Evolutionary conservation across 2,329 filamentous ascomycete genomes (phyloP).

Genomic region (Metarhizium album): DNA sequence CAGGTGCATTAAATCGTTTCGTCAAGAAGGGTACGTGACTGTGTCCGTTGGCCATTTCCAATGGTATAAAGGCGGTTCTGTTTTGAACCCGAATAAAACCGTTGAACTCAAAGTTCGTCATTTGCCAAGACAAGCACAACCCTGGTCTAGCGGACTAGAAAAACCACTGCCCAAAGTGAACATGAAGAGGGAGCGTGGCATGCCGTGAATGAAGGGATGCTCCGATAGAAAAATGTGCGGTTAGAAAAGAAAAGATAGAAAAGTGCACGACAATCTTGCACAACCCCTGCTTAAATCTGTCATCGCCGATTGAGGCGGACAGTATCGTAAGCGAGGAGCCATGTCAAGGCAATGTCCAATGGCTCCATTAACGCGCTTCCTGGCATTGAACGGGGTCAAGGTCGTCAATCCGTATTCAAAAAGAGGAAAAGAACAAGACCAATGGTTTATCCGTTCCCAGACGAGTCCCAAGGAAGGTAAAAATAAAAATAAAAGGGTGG

Average conservation of each 20-base stretch:
- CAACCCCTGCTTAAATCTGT: not conserved
- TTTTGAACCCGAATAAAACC: slow-evolving; percentile 23
- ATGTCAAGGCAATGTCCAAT: not conserved
- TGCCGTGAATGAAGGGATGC: slow-evolving; percentile 14
- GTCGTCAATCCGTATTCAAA: not conserved
- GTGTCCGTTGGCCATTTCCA: slow-evolving; percentile 23
- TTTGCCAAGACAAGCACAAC: slow-evolving; percentile 11
- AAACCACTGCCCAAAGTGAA: not conserved
- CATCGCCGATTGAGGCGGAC: not conserved
- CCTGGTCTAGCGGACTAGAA: not conserved
- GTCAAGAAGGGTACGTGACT: slow-evolving; percentile 26
- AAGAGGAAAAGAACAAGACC: not conserved
- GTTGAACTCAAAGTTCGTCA: slow-evolving; percentile 16
- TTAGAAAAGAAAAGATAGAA: not conserved
- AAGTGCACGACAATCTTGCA: not conserved
- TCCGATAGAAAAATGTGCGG: slow-evolving; percentile 6
- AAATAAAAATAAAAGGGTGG: slow-evolving; percentile 12
- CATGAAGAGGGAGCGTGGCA: slow-evolving; percentile 1
- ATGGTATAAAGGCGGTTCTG: slow-evolving; percentile 20
- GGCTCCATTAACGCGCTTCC: not conserved
- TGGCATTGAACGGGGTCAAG: not conserved
- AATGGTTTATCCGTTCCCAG: not conserved
- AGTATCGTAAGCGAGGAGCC: not conserved
- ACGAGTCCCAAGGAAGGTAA: slow-evolving; percentile 6
- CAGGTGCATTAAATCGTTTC: slow-evolving; percentile 26